Evolutionary conservation across 2,329 filamentous ascomycete genomes (phyloP).

Genomic region (Thelonectria rubi): DNA sequence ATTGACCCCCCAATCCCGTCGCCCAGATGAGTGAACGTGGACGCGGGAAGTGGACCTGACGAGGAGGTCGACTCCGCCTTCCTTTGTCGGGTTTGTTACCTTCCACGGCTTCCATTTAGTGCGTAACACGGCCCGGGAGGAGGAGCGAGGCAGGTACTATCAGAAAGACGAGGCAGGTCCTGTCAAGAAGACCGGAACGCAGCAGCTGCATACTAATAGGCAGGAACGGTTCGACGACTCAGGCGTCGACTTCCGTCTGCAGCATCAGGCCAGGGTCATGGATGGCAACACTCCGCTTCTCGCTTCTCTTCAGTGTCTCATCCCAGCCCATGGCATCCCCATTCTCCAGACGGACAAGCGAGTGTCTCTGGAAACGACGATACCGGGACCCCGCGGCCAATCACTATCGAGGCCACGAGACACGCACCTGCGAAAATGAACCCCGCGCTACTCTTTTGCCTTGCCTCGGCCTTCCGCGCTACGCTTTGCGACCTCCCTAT

Average conservation of each 20-base stretch:
- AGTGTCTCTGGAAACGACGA: not conserved
- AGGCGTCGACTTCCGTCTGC: not conserved
- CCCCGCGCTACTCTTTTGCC: conserved; percentile 20
- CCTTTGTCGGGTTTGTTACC: not conserved
- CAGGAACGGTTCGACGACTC: not conserved
- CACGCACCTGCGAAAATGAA: conserved; percentile 16
- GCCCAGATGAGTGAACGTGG: conserved; percentile 25
- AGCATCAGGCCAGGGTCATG: not conserved
- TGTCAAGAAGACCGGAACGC: no score
- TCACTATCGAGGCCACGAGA: conserved; percentile 8
- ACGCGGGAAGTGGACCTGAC: conserved; percentile 25
- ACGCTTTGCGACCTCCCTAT: not conserved
- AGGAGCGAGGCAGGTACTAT: not conserved
- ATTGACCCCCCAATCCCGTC: conserved; percentile 19
- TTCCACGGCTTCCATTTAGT: no score
- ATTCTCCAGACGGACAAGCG: not conserved
- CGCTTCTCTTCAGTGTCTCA: not conserved
- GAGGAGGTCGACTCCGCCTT: conserved; percentile 2
- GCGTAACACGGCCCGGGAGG: not conserved
- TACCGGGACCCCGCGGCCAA: conserved; percentile 14
- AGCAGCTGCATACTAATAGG: no score
- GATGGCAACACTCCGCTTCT: not conserved
- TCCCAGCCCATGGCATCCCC: not conserved
- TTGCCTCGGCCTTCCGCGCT: not conserved
- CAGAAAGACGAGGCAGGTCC: no score